Base-by-base conservation (phyloP, 225 moss, liverwort and hornwort species). In the Takakia lepidozioides region DNA sequence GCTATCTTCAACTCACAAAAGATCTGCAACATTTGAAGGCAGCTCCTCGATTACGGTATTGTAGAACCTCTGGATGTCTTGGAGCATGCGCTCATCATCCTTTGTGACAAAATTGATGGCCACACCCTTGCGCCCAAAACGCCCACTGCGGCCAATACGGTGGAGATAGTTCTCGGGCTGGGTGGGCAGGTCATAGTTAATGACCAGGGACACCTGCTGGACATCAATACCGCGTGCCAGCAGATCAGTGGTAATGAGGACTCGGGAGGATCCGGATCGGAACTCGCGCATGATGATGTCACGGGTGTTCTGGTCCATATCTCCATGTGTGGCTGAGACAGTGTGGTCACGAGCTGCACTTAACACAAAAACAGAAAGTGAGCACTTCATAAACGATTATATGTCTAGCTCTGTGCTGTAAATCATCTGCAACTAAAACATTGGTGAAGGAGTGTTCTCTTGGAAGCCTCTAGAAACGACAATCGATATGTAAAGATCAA, bases 11-110 rank as follows among this genome's bases (percentile, higher is more conserved):
- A 62, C 69, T 82, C 53, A 86, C 56, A 86, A 64, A 64, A 82
- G 82, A 63, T 86, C 86, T 21, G 78, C 86, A 25, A 86, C 82
- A 54, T 86, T 86, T 2, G 66, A 67, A 20, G 86, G 86, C 38
- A 86, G 58, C 70, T 86, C 86, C 60, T 86, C 78, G 38, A 86
- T 60, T 30, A 78, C 72, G 15, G 82, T 86, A 72, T 86, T 86
- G 38, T 82, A 86, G 64, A 86, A 86, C 82, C 77, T 75, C 71
- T 86, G 86, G 39, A 86, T 86, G 19, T 86, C 86, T 71, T 86
- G 86, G 46, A 86, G 72, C 86, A 86, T 82, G 41, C 86, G 78
- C 72, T 86, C 86, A 13, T 86, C 86, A 0, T 86, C 82, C 75
- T 53, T 82, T 7, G 82, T 82, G 30, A 82, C 82, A 67, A 86